Percentiles rank a stretch among this genome's conserved stretches.
phyloP scores from a whole-genome alignment of 179 eudicot species.

The Silene coronaria region DNA sequence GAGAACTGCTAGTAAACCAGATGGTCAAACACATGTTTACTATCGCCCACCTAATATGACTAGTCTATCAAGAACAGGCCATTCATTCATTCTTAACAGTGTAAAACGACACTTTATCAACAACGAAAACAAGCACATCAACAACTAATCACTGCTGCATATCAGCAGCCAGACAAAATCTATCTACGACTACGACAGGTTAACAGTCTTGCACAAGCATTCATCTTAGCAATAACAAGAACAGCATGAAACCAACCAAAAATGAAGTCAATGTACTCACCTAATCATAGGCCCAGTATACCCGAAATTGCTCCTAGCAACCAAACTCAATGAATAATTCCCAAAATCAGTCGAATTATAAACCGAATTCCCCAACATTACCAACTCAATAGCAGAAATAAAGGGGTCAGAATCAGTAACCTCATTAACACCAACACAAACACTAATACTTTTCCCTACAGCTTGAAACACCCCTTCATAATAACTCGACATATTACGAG shows the following conservation, averaged over 20 bases:
- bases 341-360: conserved; percentile 83
- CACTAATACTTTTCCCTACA: conserved; percentile 49
- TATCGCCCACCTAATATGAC: background rate
- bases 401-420: conserved; percentile 85
- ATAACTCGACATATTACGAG: conserved; percentile 40
- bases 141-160: background rate
- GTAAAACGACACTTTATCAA: background rate
- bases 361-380: conserved; percentile 48
- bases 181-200: background rate
- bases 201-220: background rate
- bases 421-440: conserved; percentile 70
- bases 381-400: conserved; percentile 75
- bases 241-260: background rate
- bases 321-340: conserved; percentile 47
- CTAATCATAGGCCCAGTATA: conserved; percentile 48
- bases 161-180: background rate
- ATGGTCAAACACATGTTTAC: too few relatives aligned
- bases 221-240: background rate
- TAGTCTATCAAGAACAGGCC: background rate
- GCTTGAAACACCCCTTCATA: conserved; percentile 81
- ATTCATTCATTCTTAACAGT: background rate
- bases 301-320: conserved; percentile 81
- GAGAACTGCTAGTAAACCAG: too few relatives aligned
- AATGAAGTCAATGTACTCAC: conserved; percentile 33
- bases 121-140: background rate